phyloP scores from a whole-genome alignment of 164 flowering plant species.

The Malania oleifera region DNA sequence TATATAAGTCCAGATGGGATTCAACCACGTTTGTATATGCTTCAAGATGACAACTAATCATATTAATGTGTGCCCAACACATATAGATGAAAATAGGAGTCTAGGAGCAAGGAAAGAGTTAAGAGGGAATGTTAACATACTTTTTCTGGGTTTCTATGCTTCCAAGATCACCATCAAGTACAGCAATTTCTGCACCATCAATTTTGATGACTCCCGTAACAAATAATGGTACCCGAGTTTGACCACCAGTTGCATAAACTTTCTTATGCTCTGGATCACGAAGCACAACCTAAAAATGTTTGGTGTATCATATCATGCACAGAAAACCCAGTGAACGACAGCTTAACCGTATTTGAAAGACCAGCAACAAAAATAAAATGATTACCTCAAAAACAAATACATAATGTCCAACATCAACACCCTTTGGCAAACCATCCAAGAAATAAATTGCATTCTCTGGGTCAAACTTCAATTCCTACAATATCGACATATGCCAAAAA shows the following conservation, averaged over 20 bases:
- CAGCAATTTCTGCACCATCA: slow-evolving; percentile 59
- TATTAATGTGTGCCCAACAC: neutral
- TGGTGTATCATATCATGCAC: slow-evolving; percentile 1
- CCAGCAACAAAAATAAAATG: slow-evolving; percentile 1
- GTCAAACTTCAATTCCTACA: slow-evolving; percentile 77
- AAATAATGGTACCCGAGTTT: slow-evolving; percentile 43
- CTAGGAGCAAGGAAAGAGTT: neutral
- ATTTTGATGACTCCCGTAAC: slow-evolving; percentile 64
- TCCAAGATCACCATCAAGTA: slow-evolving; percentile 84
- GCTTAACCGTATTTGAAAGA: neutral
- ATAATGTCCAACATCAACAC: slow-evolving; percentile 77
- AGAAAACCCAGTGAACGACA: slow-evolving; percentile 7
- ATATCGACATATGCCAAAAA: neutral
- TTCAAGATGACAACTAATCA: neutral
- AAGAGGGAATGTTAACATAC: slow-evolving; percentile 31
- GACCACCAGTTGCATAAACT: slow-evolving; percentile 68
- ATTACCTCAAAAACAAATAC: slow-evolving; percentile 72
- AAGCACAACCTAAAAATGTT: slow-evolving; percentile 45
- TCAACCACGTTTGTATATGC: no score
- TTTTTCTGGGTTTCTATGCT: slow-evolving; percentile 58
- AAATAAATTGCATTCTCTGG: slow-evolving; percentile 37
- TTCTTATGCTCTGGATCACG: slow-evolving; percentile 58
- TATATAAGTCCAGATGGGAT: no score
- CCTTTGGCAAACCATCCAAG: slow-evolving; percentile 51
- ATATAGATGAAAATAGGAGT: neutral